A percentile compares a stretch with the other conserved stretches of the same genome.
Conservation (phyloP, 2,329 filamentous ascomycete genomes). For the Aspergillus uvarum region DNA sequence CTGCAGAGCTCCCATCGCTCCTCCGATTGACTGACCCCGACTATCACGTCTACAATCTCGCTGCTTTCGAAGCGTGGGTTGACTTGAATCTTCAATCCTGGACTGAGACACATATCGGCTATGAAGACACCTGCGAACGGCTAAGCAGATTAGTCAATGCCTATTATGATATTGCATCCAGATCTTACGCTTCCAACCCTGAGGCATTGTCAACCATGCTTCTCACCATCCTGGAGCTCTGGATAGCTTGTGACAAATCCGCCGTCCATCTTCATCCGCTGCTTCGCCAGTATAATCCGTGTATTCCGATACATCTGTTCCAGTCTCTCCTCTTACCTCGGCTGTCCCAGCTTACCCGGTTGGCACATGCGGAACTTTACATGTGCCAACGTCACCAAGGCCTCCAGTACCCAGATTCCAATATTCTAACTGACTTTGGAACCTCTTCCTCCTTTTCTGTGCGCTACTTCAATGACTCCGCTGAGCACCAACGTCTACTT, state of each 20-base stretch:
- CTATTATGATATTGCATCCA: conserved; percentile 34
- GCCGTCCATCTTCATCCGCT: conserved; percentile 42
- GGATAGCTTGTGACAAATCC: conserved; percentile 57
- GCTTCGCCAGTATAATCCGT: conserved; percentile 50
- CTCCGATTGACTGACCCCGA: conserved; percentile 6
- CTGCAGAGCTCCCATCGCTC: conserved; percentile 13
- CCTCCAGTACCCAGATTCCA: conserved; percentile 22
- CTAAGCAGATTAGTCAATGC: conserved; percentile 31
- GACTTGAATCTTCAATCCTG: conserved; percentile 40
- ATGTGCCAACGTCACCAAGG: conserved; percentile 34
- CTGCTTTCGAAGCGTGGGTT: conserved; percentile 54
- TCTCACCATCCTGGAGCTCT: conserved; percentile 58
- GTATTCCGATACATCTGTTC: conserved; percentile 38
- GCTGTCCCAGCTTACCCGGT: conserved; percentile 22
- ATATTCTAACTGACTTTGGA: conserved; percentile 43
- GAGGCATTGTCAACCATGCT: conserved; percentile 56
- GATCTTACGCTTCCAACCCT: conserved; percentile 44
- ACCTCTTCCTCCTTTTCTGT: conserved; percentile 46
- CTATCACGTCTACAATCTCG: conserved; percentile 30
- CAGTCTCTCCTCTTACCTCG: conserved; percentile 23
- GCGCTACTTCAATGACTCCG: conserved; percentile 50
- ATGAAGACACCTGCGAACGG: conserved; percentile 24
- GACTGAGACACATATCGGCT: conserved; percentile 31
- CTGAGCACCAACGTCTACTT: conserved; percentile 38
- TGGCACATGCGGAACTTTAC: conserved; percentile 49